phyloP scores from a whole-genome alignment of 2,329 filamentous ascomycete genomes.

The Trichophyton verrucosum region DNA sequence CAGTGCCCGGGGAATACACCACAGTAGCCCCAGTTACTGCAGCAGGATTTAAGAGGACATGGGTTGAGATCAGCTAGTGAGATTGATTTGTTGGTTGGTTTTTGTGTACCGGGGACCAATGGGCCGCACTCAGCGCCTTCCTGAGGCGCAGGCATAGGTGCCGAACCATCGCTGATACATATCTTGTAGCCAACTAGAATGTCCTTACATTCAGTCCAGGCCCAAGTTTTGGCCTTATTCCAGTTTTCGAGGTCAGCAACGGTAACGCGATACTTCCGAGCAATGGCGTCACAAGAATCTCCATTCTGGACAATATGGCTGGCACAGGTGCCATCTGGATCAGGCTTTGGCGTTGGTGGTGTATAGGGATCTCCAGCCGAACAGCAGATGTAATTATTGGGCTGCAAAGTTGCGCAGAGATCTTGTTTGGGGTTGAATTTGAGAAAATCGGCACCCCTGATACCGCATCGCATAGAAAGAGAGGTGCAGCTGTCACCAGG shows the following conservation, averaged over 20 bases:
- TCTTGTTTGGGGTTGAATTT: slow-evolving; percentile 23
- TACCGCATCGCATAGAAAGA: slow-evolving; percentile 29
- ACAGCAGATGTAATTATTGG: slow-evolving; percentile 30
- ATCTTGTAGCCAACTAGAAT: slow-evolving; percentile 24
- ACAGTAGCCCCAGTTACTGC: slow-evolving; percentile 34
- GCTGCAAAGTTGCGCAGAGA: slow-evolving; percentile 21
- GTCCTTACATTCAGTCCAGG: slow-evolving; percentile 31
- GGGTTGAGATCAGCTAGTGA: slow-evolving; percentile 34
- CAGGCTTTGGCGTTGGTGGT: slow-evolving; percentile 18
- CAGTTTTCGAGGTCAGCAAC: slow-evolving; percentile 27
- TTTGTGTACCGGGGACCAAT: slow-evolving; percentile 28
- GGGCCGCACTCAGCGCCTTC: slow-evolving; percentile 39
- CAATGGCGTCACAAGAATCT: slow-evolving; percentile 29
- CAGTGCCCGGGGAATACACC: slow-evolving; percentile 37
- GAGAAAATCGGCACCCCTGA: slow-evolving; percentile 26
- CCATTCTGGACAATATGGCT: slow-evolving; percentile 22
- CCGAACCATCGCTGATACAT: slow-evolving; percentile 31
- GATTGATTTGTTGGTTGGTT: slow-evolving; percentile 24
- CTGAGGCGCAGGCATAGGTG: slow-evolving; percentile 35
- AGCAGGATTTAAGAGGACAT: slow-evolving; percentile 36
- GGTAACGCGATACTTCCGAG: slow-evolving; percentile 24
- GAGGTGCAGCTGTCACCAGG: slow-evolving; percentile 25
- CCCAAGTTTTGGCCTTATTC: slow-evolving; percentile 35
- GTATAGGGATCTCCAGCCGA: slow-evolving; percentile 25
- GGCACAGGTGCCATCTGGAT: slow-evolving; percentile 28